Conservation (phyloP, 2,329 filamentous ascomycete species). For the Venturia pyrina region DNA sequence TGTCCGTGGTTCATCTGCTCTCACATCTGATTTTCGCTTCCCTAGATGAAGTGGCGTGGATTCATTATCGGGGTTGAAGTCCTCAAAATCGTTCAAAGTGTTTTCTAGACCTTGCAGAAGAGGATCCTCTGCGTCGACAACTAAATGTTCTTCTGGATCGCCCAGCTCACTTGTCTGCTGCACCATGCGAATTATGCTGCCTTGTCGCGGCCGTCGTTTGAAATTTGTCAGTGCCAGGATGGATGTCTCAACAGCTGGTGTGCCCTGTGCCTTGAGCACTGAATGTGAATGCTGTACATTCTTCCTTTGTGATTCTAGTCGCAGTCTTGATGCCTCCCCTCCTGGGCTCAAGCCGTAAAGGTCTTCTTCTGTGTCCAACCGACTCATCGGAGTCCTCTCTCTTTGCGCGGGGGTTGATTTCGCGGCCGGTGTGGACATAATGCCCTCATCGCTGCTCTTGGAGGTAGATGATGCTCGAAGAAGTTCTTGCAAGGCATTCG, state of each 20-base stretch:
- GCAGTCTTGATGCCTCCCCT: conserved; percentile 8
- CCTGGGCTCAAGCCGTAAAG: conserved; percentile 12
- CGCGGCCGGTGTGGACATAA: not conserved
- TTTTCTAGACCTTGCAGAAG: conserved; percentile 34
- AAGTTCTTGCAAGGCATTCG: not conserved
- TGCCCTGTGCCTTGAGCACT: conserved; percentile 21
- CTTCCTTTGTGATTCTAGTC: conserved; percentile 3
- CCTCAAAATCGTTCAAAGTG: conserved; percentile 20
- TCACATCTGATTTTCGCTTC: not conserved
- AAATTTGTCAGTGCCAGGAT: conserved; percentile 41
- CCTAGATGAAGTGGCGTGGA: conserved; percentile 51
- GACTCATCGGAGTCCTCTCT: conserved; percentile 1
- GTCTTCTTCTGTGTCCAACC: conserved; percentile 9
- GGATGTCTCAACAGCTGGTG: conserved; percentile 35
- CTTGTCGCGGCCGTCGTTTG: conserved; percentile 38
- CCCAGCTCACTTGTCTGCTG: conserved; percentile 31
- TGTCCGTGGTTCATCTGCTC: conserved; percentile 16
- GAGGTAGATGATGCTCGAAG: not conserved
- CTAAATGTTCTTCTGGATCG: conserved; percentile 23
- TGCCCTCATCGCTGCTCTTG: not conserved
- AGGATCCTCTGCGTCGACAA: conserved; percentile 35
- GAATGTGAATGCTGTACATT: not conserved
- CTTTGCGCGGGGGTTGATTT: not conserved
- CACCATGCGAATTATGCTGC: conserved; percentile 39
- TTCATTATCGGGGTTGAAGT: conserved; percentile 54